Percentiles rank a stretch among this genome's conserved stretches.
These are phyloP conservation scores for Tetrahymena thermophila DNA, from an alignment of 73 alveolate genomes.

Conservation along the genomic window DNA sequence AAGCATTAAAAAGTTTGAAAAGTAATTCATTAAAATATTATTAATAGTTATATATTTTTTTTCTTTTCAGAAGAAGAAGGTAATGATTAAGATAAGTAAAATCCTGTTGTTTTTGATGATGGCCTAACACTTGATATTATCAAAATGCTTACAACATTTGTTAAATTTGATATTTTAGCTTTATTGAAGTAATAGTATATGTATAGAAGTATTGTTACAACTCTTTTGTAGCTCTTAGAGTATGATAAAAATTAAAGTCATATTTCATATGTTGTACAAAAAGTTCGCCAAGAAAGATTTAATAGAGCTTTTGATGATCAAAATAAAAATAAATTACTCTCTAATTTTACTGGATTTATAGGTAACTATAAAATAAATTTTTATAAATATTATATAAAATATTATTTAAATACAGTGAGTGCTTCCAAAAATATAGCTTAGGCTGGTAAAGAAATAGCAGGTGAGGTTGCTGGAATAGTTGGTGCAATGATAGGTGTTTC, in stretches of 20 bases:
- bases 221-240: neutral
- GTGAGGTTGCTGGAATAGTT: conserved; percentile 16
- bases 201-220: neutral
- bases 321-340: neutral
- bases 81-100: neutral
- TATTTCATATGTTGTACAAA: neutral
- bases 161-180: neutral
- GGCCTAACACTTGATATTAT: neutral
- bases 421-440: conserved; percentile 13
- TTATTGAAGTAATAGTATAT: neutral
- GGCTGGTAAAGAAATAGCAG: conserved; percentile 31
- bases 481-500: neutral
- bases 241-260: neutral
- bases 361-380: neutral
- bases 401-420: neutral
- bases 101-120: neutral
- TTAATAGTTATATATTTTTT: neutral
- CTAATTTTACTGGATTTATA: neutral
- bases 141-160: neutral
- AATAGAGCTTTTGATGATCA: neutral
- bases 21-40: neutral
- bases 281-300: neutral
- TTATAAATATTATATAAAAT: neutral
- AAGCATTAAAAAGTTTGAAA: neutral
- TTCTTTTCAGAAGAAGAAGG: neutral